Conservation (phyloP, 805 yeast species). For the Yamadazyma insecticola region DNA sequence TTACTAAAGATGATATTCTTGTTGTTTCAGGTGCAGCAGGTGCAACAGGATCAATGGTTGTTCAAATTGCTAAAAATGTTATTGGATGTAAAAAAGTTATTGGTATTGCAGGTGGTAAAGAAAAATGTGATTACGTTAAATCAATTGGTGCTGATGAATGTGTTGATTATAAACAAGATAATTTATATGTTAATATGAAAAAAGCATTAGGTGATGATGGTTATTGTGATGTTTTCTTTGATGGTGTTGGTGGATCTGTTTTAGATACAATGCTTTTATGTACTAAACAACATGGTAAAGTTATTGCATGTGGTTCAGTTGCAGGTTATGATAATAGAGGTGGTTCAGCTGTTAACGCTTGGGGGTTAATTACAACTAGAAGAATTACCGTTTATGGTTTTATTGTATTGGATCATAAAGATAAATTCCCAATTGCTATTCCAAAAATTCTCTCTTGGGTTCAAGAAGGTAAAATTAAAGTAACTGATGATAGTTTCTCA, state of each 20-base stretch:
- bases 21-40: slow-evolving; percentile 31
- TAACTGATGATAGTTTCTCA: slow-evolving; percentile 11
- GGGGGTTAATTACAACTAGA: slow-evolving; percentile 19
- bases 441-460: slow-evolving; percentile 10
- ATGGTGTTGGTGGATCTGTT: slow-evolving; percentile 21
- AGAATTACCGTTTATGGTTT: slow-evolving; percentile 18
- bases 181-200: slow-evolving; percentile 12
- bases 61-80: slow-evolving; percentile 26
- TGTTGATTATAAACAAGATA: slow-evolving; percentile 48
- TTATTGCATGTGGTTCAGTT: slow-evolving; percentile 27
- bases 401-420: slow-evolving; percentile 15
- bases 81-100: slow-evolving; percentile 23
- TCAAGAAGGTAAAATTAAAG: slow-evolving; percentile 14
- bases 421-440: slow-evolving; percentile 10
- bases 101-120: slow-evolving; percentile 33
- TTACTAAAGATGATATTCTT: slow-evolving; percentile 16
- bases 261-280: slow-evolving; percentile 14
- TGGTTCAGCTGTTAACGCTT: slow-evolving; percentile 14
- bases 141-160: slow-evolving; percentile 50
- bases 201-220: slow-evolving; percentile 29
- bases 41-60: slow-evolving; percentile 29
- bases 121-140: slow-evolving; percentile 50
- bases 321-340: slow-evolving; percentile 28
- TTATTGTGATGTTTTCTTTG: slow-evolving; percentile 30
- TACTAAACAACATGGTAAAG: slow-evolving; percentile 16